These are phyloP conservation scores for Russula olivacea DNA, from an alignment of 768 basidiomycete species.

Conservation along the genomic window DNA sequence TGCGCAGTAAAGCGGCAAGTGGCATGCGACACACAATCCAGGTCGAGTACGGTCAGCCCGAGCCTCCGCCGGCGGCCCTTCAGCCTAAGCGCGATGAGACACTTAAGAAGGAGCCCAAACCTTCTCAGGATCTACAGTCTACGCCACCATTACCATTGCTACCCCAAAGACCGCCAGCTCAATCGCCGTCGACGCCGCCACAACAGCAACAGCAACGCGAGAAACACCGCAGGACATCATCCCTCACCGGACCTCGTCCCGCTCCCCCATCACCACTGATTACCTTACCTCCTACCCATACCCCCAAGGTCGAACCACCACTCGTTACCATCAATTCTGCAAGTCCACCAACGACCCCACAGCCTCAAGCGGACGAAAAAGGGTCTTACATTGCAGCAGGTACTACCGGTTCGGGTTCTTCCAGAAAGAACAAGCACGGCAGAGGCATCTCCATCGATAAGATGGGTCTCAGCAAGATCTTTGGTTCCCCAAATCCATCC, in stretches of 20 bases:
- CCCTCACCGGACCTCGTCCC: conserved; percentile 15
- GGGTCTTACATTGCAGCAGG: conserved; percentile 21
- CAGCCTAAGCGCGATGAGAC: conserved; percentile 16
- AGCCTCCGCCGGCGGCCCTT: conserved; percentile 19
- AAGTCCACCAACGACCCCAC: conserved; percentile 30
- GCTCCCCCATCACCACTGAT: conserved; percentile 15
- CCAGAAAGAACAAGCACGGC: conserved; percentile 46
- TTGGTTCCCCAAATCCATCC: conserved; percentile 39
- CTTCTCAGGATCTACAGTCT: conserved; percentile 2
- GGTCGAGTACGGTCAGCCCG: conserved; percentile 82
- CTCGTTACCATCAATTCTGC: conserved; percentile 34
- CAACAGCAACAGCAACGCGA: conserved; percentile 17
- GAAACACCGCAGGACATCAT: conserved; percentile 12
- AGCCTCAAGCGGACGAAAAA: conserved; percentile 26
- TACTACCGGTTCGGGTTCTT: conserved; percentile 33
- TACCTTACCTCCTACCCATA: conserved; percentile 1
- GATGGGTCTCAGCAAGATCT: conserved; percentile 72
- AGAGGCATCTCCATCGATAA: conserved; percentile 75
- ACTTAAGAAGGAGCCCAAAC: conserved; percentile 13
- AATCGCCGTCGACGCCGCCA: conserved; percentile 1
- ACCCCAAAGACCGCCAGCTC: conserved; percentile 1
- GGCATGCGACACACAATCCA: conserved; percentile 90
- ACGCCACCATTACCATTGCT: neutral
- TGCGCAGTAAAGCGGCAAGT: conserved; percentile 39
- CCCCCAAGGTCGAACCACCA: conserved; percentile 26